Percentiles rank a stretch among this genome's conserved stretches.
Evolutionary conservation across 2,329 filamentous ascomycete genomes (phyloP).

Genomic region (Pestalotiopsis fici): DNA sequence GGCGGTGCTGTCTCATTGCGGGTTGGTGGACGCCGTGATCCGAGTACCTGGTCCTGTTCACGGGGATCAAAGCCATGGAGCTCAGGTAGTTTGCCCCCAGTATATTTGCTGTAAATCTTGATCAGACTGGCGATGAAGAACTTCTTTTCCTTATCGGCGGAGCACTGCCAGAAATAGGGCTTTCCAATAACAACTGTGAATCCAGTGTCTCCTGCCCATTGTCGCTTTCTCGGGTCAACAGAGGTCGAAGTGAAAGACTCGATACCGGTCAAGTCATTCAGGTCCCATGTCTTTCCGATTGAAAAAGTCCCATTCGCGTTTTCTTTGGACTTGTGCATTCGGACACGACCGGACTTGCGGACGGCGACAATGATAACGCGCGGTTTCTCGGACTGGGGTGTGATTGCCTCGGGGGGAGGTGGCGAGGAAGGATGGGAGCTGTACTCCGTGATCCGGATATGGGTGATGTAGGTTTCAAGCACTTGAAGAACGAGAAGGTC

Average conservation of each 20-base stretch:
- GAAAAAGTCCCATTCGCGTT: slow-evolving; percentile 93
- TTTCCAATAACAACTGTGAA: slow-evolving; percentile 90
- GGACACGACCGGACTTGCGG: slow-evolving; percentile 86
- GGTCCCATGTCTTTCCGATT: slow-evolving; percentile 96
- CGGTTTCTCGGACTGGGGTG: slow-evolving; percentile 76
- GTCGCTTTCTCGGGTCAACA: slow-evolving; percentile 59
- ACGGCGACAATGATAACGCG: slow-evolving; percentile 93
- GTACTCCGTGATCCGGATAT: slow-evolving; percentile 90
- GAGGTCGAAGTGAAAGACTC: slow-evolving; percentile 74
- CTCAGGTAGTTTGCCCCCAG: slow-evolving; percentile 77
- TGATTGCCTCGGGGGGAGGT: slow-evolving; percentile 75
- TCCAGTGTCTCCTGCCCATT: slow-evolving; percentile 81
- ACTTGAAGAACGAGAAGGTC: slow-evolving; percentile 43
- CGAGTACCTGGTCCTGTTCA: slow-evolving; percentile 76
- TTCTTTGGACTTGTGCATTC: slow-evolving; percentile 95
- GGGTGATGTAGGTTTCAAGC: slow-evolving; percentile 95
- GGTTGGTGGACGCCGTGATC: slow-evolving; percentile 48
- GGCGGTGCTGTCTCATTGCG: slow-evolving; percentile 17
- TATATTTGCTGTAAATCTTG: slow-evolving; percentile 97
- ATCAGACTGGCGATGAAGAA: slow-evolving; percentile 96
- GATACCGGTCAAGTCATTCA: slow-evolving; percentile 84
- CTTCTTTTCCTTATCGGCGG: slow-evolving; percentile 93
- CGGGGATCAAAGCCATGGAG: slow-evolving; percentile 80
- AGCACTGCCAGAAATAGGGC: slow-evolving; percentile 95
- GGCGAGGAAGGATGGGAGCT: slow-evolving; percentile 79